Evolutionary conservation across 345 rosid genomes (phyloP).

Genomic region (Brassica incana): DNA sequence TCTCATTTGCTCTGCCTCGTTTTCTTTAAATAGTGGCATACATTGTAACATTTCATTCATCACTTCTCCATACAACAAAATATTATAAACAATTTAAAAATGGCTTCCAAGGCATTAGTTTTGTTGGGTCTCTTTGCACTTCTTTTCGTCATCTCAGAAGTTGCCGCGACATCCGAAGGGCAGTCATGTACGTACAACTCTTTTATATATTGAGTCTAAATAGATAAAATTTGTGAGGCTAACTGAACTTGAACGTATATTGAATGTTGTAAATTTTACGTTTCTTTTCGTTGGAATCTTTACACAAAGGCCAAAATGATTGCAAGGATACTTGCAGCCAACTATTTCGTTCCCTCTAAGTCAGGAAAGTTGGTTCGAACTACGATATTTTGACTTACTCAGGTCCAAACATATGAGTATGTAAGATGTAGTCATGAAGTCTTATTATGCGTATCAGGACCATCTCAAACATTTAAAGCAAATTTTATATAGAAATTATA

Average conservation of each 20-base stretch:
- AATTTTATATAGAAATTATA: background rate
- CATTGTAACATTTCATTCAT: background rate
- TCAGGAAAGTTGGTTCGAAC: background rate
- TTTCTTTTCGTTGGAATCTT: background rate
- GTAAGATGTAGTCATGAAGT: background rate
- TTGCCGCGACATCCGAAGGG: conserved; percentile 9
- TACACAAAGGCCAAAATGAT: background rate
- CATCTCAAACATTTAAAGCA: background rate
- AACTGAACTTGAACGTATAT: background rate
- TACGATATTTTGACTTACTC: background rate
- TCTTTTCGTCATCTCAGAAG: conserved; percentile 28
- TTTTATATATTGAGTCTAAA: background rate
- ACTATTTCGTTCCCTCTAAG: background rate
- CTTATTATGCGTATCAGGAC: background rate
- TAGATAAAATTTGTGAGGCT: background rate
- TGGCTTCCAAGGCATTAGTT: conserved; percentile 34
- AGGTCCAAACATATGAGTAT: background rate
- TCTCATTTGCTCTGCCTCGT: background rate
- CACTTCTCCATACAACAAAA: background rate
- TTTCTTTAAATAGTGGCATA: conserved; percentile 3
- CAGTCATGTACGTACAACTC: conserved; percentile 4
- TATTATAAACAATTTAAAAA: background rate
- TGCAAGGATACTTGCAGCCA: background rate
- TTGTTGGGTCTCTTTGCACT: conserved; percentile 31
- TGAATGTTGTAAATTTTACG: background rate